Base-by-base conservation (phyloP, 306 rosid species). In the Astragalus membranaceus region DNA sequence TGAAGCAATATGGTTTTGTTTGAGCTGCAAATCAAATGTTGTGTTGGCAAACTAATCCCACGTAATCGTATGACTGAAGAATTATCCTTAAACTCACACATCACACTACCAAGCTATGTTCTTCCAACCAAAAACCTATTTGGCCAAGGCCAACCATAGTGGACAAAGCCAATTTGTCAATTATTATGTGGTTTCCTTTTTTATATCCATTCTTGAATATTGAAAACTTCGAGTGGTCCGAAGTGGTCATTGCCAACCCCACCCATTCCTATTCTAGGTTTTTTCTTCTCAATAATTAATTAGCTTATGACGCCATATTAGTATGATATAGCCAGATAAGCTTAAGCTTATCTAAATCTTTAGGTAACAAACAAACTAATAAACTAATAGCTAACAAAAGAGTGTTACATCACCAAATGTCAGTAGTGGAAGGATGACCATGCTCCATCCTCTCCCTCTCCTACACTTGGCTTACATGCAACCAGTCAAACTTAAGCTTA, bases 391-490 rank as follows among this genome's bases (percentile, higher is more conserved):
- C 50, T 30, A 46, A 70, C 66, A 65, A 58, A 26, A 26, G 30
- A 57, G 5, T 1, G 74, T 70, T 69, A 63, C 69, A 50, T 80
- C 71, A 75, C 15, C 6, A 17, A 51, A 41, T 53, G 60, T 55
- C 13, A 39, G 57, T 72, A 74, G 50, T 65, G 74, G 70, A 72
- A 57, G 16, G 44, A 79, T 33, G 20, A 43, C 20, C 51, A 17
- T 47, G 39, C 42, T 11, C 13, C 47, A 64, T 74, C 63, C 65
- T 9, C 48, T 64, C 61, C 47, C 46, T 50, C 8, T 10, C 33
- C 52, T 47, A 71, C 73, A 67, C 85, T 37, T 76, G 81, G 69
- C 76, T 66, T 71, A 8, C 79, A 76, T 81, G 85, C 69, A 67
- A 8, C 79, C 64, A 29, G 36, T 81, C 81, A 35, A 70, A 64